Evolutionary conservation across 768 basidiomycete genomes (phyloP).

Genomic region (Nidula microcarpa): DNA sequence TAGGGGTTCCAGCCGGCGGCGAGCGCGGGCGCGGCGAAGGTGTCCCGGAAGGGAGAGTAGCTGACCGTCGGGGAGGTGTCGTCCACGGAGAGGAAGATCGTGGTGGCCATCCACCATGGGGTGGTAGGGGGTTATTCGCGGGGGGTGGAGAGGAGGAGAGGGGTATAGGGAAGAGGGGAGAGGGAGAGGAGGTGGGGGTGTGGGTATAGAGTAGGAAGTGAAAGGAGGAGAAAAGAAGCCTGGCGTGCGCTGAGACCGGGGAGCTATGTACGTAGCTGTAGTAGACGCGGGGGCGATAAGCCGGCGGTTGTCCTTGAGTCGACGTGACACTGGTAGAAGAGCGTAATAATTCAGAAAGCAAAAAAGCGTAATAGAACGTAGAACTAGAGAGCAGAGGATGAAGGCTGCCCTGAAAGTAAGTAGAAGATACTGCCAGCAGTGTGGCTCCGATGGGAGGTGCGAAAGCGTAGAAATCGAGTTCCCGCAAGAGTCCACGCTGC

Average conservation of each 20-base stretch:
- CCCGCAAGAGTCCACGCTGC: no score
- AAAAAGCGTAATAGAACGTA: no score
- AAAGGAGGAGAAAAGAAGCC: background rate
- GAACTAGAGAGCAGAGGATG: no score
- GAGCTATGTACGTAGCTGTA: no score
- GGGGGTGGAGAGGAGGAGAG: background rate
- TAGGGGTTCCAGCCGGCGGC: slow-evolving; percentile 67
- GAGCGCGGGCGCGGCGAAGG: slow-evolving; percentile 43
- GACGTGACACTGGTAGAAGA: no score
- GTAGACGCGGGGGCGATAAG: no score
- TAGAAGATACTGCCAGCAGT: no score
- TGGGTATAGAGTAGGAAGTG: background rate
- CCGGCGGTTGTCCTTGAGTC: no score
- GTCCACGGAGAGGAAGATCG: slow-evolving; percentile 47
- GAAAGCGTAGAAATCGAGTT: no score
- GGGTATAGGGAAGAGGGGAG: background rate
- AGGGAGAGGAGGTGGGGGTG: background rate
- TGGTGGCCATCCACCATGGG: slow-evolving; percentile 18
- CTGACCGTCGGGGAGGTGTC: slow-evolving; percentile 63
- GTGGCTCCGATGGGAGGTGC: no score
- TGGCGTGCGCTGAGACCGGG: background rate
- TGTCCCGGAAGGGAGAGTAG: slow-evolving; percentile 62
- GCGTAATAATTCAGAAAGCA: no score
- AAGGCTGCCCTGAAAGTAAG: no score
- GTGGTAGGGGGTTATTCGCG: background rate